Base-by-base conservation (phyloP, 768 basidiomycete species). In the Suillus subaureus region DNA sequence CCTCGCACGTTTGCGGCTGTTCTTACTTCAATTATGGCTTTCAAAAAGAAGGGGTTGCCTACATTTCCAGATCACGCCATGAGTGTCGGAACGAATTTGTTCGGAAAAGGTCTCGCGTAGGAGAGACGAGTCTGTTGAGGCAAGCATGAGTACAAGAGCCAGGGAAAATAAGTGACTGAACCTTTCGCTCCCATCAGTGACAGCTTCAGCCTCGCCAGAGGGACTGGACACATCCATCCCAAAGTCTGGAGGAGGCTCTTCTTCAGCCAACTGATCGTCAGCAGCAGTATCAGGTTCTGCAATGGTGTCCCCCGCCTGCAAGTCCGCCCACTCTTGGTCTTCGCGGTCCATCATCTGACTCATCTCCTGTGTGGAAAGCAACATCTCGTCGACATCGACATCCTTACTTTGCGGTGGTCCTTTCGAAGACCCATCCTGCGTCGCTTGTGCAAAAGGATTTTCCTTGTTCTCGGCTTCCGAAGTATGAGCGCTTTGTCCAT, bases 311-410 rank as follows among this genome's bases (percentile, higher is more conserved):
- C 51, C 66, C 18, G 70, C 42, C 35, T 67, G 58, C 7, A 40
- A 65, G 15, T 69, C 61, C 37, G 42, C 58, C 74, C 68, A 73
- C n/a, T 75, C 73, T 8, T 66, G 61, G 56, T 72, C 72, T 40
- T 66, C 69, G 6, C 15, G 42, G 4, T 69, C 70, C 33, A 68
- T 67, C 9, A 70, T 65, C 47, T 78, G 71, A 51, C 73, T 72
- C 43, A 81, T 77, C 31, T 78, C 75, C 61, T 79, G 77, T 62
- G 75, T 78, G 13, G 73, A 74, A 26, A 80, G 62, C 49, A 75
- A 64, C 33, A 39, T 66, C 62, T 77, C 74, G 66, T 78, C 71
- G 64, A 71, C 75, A 64, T 74, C 75, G 18, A 75, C 73, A 26
- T 75, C 73, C 35, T 66, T n/a, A 15, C 62, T 66, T 57, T 66